These are phyloP conservation scores for Hypseocharis bilobata DNA, from an alignment of 441 rosid genomes.

Conservation along the genomic window DNA sequence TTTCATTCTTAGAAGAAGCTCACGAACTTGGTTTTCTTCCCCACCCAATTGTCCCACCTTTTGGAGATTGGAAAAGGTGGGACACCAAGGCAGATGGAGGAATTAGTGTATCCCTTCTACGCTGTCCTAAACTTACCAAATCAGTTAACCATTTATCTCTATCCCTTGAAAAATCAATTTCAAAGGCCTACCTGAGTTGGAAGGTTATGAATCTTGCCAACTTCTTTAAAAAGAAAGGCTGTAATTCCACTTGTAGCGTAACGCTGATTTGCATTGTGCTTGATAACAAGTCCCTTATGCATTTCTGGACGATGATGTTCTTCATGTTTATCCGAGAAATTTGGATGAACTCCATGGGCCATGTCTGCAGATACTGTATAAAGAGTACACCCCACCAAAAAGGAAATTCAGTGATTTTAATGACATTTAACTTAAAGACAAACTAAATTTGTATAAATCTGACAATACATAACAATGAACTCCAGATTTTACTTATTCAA, in stretches of 20 bases:
- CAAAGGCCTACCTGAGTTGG: slow-evolving; percentile 62
- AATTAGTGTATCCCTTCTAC: background rate
- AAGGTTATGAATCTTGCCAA: slow-evolving; percentile 63
- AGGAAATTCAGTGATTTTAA: slow-evolving; percentile 2
- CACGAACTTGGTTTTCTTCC: background rate
- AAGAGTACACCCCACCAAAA: slow-evolving; percentile 16
- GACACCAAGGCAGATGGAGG: background rate
- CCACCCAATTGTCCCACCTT: background rate
- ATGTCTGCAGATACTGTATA: slow-evolving; percentile 79
- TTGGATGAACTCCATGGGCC: slow-evolving; percentile 95
- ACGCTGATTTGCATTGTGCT: slow-evolving; percentile 89
- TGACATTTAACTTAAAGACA: background rate
- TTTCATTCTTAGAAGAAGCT: background rate
- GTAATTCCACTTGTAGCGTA: slow-evolving; percentile 89
- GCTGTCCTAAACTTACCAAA: background rate
- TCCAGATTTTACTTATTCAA: background rate
- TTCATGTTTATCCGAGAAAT: slow-evolving; percentile 79
- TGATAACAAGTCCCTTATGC: slow-evolving; percentile 83
- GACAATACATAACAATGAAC: background rate
- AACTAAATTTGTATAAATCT: background rate
- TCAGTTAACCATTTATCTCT: background rate
- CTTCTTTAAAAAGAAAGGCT: slow-evolving; percentile 84
- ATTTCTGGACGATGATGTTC: slow-evolving; percentile 80
- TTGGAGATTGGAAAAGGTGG: background rate
- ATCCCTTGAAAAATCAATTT: background rate